Conservation (phyloP, 179 eudicot genomes). For the Silene coronaria region DNA sequence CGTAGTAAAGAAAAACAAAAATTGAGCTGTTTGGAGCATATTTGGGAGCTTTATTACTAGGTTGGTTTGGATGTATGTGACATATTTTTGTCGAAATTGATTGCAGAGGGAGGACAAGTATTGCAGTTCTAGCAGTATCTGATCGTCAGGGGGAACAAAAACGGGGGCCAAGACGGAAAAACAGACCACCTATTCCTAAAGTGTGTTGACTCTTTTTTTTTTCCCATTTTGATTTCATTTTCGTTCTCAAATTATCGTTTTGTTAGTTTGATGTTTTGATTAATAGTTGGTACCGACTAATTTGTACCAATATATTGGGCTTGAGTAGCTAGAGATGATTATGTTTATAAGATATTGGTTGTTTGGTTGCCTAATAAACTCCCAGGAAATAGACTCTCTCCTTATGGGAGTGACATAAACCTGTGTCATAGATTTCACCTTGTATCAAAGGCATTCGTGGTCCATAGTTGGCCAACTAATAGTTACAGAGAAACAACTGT, state of each 20-base stretch:
- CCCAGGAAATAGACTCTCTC: not conserved
- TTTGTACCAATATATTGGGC: not conserved
- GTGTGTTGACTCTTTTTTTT: slow-evolving; percentile 32
- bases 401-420: not conserved
- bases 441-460: too few species aligned
- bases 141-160: slow-evolving; percentile 46
- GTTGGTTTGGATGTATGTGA: not conserved
- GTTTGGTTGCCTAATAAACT: not conserved
- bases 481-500: too few species aligned
- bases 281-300: too few species aligned
- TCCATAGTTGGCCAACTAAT: too few species aligned
- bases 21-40: not conserved
- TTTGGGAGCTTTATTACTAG: not conserved
- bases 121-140: slow-evolving; percentile 49
- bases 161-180: slow-evolving; percentile 48
- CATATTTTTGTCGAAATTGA: not conserved
- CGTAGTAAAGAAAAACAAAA: not conserved
- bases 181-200: slow-evolving; percentile 75
- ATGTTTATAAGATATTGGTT: not conserved
- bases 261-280: not conserved
- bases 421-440: too few species aligned
- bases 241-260: not conserved
- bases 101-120: slow-evolving; percentile 83
- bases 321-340: not conserved
- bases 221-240: not conserved